A percentile compares a stretch with the other conserved stretches of the same genome.
These are phyloP conservation scores for Nymphaea thermarum DNA, from an alignment of 164 flowering plant species.

Conservation along the genomic window DNA sequence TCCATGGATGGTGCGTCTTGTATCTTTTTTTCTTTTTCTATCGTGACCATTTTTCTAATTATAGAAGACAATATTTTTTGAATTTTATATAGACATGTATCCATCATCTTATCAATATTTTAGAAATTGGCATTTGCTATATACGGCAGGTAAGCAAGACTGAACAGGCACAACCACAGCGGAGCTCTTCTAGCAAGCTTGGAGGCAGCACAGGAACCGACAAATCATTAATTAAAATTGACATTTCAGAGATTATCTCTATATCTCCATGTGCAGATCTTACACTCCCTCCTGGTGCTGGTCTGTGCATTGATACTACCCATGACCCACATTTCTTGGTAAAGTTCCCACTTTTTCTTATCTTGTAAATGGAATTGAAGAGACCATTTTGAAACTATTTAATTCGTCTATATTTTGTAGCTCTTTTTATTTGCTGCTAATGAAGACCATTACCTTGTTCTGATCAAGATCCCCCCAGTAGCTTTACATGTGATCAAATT, in stretches of 20 bases:
- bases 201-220: conserved; percentile 18
- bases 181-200: conserved; percentile 37
- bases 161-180: conserved; percentile 40
- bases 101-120: background rate
- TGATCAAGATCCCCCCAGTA: no score
- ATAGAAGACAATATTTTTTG: no score
- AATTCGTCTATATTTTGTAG: no score
- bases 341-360: conserved; percentile 5
- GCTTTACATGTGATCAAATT: no score
- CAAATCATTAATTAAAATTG: conserved; percentile 39
- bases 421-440: no score
- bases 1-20: no score
- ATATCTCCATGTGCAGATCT: conserved; percentile 89
- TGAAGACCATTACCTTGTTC: no score
- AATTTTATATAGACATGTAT: no score
- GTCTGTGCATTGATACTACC: conserved; percentile 74
- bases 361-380: no score
- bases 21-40: no score
- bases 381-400: no score
- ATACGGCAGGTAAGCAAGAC: conserved; percentile 28
- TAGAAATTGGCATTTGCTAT: background rate
- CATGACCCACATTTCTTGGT: conserved; percentile 89
- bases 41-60: no score
- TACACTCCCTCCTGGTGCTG: conserved; percentile 94
- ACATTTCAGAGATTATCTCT: conserved; percentile 67